phyloP scores from a whole-genome alignment of 495 filamentous ascomycete genomes.

The Podospora australis region DNA sequence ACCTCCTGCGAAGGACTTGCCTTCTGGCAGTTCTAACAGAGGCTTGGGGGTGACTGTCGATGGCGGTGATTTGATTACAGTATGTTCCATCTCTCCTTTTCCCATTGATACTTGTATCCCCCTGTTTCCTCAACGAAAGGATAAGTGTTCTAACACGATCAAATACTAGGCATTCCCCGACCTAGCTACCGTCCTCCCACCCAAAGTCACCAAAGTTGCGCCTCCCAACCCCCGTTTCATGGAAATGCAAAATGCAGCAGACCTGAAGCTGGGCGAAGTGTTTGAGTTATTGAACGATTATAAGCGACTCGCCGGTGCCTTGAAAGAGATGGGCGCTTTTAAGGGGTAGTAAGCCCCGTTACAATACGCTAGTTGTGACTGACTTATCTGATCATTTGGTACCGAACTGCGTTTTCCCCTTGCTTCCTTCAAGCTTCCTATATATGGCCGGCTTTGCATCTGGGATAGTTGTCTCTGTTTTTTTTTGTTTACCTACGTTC shows the following conservation, averaged over 20 bases:
- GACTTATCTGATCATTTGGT: too few species aligned
- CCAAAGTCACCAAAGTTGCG: slow-evolving; percentile 50
- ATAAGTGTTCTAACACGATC: too few species aligned
- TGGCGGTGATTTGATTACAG: slow-evolving; percentile 42
- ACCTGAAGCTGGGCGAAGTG: slow-evolving; percentile 77
- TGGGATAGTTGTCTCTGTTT: too few species aligned
- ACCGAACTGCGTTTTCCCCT: too few species aligned
- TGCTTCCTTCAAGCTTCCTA: too few species aligned
- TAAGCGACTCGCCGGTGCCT: slow-evolving; percentile 64
- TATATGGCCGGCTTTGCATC: too few species aligned
- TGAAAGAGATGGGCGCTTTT: slow-evolving; percentile 56
- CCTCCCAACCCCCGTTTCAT: slow-evolving; percentile 78
- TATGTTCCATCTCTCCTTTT: not conserved
- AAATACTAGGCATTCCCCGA: slow-evolving; percentile 56
- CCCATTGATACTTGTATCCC: too few species aligned
- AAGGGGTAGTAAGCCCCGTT: too few species aligned
- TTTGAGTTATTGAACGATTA: slow-evolving; percentile 81
- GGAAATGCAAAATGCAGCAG: slow-evolving; percentile 66
- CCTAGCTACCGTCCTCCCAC: slow-evolving; percentile 42
- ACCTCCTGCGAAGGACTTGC: slow-evolving; percentile 22
- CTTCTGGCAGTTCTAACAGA: not conserved
- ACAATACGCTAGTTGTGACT: too few species aligned
- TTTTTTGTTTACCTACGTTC: too few species aligned
- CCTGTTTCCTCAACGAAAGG: too few species aligned
- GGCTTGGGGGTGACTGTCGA: slow-evolving; percentile 27